These are phyloP conservation scores for Xylaria hypoxylon DNA, from an alignment of 2,329 filamentous ascomycete species.

Conservation along the genomic window DNA sequence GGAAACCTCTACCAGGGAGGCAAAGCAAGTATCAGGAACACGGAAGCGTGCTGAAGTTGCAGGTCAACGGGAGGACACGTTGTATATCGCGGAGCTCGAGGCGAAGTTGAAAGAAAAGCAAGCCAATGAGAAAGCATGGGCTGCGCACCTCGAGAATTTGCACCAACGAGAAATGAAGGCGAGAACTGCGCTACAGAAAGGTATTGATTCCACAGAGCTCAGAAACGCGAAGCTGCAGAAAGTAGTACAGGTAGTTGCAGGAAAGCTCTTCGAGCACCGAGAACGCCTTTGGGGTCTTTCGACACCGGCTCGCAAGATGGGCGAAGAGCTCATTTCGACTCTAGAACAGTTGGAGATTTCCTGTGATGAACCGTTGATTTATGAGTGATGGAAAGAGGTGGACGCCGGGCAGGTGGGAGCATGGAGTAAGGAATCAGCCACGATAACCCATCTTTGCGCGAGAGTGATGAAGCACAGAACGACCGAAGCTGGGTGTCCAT, in stretches of 20 bases:
- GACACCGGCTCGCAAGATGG: conserved; percentile 18
- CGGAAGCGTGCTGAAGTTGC: background rate
- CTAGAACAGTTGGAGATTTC: conserved; percentile 13
- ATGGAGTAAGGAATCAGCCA: background rate
- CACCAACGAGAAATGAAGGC: background rate
- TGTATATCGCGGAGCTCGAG: conserved; percentile 31
- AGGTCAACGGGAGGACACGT: conserved; percentile 6
- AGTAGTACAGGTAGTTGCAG: conserved; percentile 4
- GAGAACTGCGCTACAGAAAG: background rate
- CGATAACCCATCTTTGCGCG: no score
- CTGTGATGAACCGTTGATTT: conserved; percentile 12
- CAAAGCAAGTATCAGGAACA: background rate
- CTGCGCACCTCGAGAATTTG: conserved; percentile 14
- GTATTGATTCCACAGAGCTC: background rate
- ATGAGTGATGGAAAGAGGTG: background rate
- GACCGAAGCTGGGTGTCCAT: background rate
- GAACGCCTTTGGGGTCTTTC: conserved; percentile 26
- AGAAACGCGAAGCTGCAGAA: conserved; percentile 4
- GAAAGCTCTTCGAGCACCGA: conserved; percentile 17
- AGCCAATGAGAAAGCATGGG: conserved; percentile 27
- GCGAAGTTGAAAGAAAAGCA: conserved; percentile 21
- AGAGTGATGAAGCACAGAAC: background rate
- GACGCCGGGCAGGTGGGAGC: background rate
- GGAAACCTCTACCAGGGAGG: background rate
- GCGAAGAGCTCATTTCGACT: conserved; percentile 25